Percentiles rank a stretch among this genome's conserved stretches.
These are phyloP conservation scores for Penicillium sp. DNA, from an alignment of 2,329 filamentous ascomycete species.

Conservation along the genomic window DNA sequence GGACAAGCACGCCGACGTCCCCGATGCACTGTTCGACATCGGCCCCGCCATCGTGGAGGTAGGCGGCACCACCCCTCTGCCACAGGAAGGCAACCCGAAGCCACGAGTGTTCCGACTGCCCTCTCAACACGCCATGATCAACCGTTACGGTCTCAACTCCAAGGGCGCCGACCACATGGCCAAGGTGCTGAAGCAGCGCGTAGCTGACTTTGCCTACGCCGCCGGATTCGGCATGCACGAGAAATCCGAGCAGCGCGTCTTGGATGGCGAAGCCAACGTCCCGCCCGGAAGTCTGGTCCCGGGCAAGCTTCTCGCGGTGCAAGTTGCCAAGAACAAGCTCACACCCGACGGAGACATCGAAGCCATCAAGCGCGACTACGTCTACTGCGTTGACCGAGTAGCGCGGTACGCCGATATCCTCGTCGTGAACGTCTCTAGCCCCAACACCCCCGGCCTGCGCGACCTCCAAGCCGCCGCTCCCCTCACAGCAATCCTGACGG, in stretches of 20 bases:
- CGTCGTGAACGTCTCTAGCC: conserved; percentile 96
- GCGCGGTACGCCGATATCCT: conserved; percentile 86
- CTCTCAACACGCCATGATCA: conserved; percentile 77
- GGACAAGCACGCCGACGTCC: conserved; percentile 87
- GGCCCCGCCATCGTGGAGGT: conserved; percentile 85
- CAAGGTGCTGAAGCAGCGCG: conserved; percentile 63
- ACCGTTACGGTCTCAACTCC: conserved; percentile 91
- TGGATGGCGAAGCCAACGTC: conserved; percentile 67
- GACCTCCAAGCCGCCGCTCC: conserved; percentile 78
- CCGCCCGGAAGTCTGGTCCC: conserved; percentile 70
- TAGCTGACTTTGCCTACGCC: conserved; percentile 65
- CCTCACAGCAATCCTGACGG: conserved; percentile 67
- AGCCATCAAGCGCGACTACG: conserved; percentile 69
- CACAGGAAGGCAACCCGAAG: conserved; percentile 77
- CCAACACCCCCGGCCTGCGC: conserved; percentile 85
- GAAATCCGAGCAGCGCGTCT: conserved; percentile 59
- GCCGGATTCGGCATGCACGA: conserved; percentile 58
- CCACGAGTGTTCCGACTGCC: conserved; percentile 82
- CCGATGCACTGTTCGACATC: conserved; percentile 71
- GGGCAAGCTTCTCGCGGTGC: conserved; percentile 74
- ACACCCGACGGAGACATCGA: conserved; percentile 77
- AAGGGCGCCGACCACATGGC: conserved; percentile 82
- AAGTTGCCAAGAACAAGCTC: conserved; percentile 93
- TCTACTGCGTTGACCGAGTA: conserved; percentile 75
- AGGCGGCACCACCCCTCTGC: conserved; percentile 77